phyloP scores from a whole-genome alignment of 192 early-diverging fungal species.

The Geosiphon pyriformis region DNA sequence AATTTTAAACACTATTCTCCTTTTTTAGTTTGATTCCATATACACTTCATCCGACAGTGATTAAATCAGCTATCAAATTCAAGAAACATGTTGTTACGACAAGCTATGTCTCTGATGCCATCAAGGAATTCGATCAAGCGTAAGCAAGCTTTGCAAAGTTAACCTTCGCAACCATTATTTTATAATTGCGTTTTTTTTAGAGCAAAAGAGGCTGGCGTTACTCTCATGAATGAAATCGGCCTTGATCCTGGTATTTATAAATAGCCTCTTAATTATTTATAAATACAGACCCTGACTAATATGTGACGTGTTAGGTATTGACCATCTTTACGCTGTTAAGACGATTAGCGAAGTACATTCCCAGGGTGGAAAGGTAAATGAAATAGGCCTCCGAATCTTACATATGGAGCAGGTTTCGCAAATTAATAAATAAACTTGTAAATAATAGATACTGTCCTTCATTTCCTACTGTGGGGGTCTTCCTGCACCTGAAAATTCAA shows the following conservation, averaged over 20 bases:
- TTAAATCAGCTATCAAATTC: slow-evolving; percentile 83
- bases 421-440: too few species aligned
- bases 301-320: slow-evolving; percentile 78
- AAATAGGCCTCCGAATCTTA: too few species aligned
- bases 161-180: slow-evolving; percentile 2
- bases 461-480: slow-evolving; percentile 97
- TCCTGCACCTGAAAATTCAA: slow-evolving; percentile 92
- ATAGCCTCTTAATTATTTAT: too few species aligned
- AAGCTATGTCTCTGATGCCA: slow-evolving; percentile 92
- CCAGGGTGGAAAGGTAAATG: slow-evolving; percentile 68
- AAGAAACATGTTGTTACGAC: slow-evolving; percentile 96
- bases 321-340: slow-evolving; percentile 89
- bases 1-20: slow-evolving; percentile 24
- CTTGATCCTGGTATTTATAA: slow-evolving; percentile 69
- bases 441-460: slow-evolving; percentile 65
- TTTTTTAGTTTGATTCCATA: slow-evolving; percentile 74
- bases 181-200: slow-evolving; percentile 30
- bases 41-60: slow-evolving; percentile 84
- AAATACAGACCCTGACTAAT: too few species aligned
- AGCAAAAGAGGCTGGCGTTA: slow-evolving; percentile 80
- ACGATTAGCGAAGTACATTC: slow-evolving; percentile 86
- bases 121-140: slow-evolving; percentile 83
- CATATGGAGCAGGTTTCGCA: too few species aligned
- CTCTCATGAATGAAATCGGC: slow-evolving; percentile 97
- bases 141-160: slow-evolving; percentile 36